Percentiles rank a stretch among this genome's conserved stretches.
phyloP scores from a whole-genome alignment of 208 protist species.

The Acanthamoeba castellanii region DNA sequence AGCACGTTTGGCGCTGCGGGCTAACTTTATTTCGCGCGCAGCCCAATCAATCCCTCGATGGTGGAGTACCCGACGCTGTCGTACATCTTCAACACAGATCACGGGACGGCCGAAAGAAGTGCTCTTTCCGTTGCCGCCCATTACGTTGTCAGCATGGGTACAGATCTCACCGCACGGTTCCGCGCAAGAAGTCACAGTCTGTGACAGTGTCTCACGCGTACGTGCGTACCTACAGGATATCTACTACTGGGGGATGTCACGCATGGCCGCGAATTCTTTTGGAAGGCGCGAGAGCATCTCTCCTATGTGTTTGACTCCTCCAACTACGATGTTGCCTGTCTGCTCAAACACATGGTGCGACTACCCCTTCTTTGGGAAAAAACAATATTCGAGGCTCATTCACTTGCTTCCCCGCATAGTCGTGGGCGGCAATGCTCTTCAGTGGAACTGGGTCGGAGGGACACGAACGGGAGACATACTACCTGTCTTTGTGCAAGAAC shows the following conservation, averaged over 20 bases:
- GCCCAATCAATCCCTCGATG: slow-evolving; percentile 7
- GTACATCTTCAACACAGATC: slow-evolving; percentile 6
- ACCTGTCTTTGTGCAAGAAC: slow-evolving; percentile 28
- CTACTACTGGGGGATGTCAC: slow-evolving; percentile 6
- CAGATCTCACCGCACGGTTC: neutral
- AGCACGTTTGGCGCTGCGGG: neutral
- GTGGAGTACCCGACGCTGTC: neutral
- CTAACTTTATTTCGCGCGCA: neutral
- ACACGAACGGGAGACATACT: neutral
- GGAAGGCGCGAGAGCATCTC: neutral
- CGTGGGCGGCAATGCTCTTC: neutral
- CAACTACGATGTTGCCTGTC: slow-evolving; percentile 27
- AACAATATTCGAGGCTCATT: neutral
- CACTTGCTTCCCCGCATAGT: neutral
- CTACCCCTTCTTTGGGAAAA: neutral
- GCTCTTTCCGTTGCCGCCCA: slow-evolving; percentile 39
- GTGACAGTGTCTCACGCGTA: neutral
- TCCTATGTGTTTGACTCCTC: slow-evolving; percentile 52
- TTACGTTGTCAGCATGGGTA: slow-evolving; percentile 15
- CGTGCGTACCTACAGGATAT: neutral
- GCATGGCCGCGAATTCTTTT: slow-evolving; percentile 31
- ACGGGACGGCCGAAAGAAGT: slow-evolving; percentile 9
- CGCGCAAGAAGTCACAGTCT: too few species aligned
- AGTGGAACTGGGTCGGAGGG: neutral
- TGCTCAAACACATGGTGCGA: neutral